Base-by-base conservation (phyloP, 192 early-diverging fungal species). In the Coemansia sp. region DNA sequence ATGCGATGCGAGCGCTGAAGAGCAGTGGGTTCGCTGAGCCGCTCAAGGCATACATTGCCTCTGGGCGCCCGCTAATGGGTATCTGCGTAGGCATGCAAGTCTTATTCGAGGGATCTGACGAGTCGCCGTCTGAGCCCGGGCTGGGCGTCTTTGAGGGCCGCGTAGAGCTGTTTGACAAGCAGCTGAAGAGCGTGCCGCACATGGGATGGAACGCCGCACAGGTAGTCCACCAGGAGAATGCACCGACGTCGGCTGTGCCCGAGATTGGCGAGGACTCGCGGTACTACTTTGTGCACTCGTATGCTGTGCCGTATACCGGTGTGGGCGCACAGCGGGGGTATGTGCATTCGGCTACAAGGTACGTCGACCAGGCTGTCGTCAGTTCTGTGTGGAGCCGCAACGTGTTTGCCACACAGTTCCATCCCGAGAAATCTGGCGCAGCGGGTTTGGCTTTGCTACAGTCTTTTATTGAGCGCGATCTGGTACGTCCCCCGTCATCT, bases 241-340 rank as follows among this genome's bases (percentile, higher is more conserved):
- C 36, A 7, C n/a, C 36, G 9, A 67, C 59, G 25, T 31, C 57
- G 39, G 42, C 59, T 5, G 32, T 38, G 17, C 81, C 81, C 12
- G 75, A 74, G 27, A 74, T 89, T n/a, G 74, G 81, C 15, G 74
- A 86, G n/a, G 75, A 75, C 4, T 66, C 75, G 8, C 84, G 88
- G 34, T 98, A 95, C 84, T 99, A 99, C 76, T 99, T 99, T 86
- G 95, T 99, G 34, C 98, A 99, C 82, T 99, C 98, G 27, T 99
- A 90, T 75, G 95, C 91, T 8, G 91, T 89, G 17, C 89, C 91
- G 0, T 89, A 87, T 53, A 73, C 79, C 5, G 84, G 84, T 6
- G 53, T 68, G 2, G 75, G 78, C 36, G 32, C 32, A 4, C 84
- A 90, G 45, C 74, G 78, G 64, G 90, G 91, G 50, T 96, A 91